phyloP scores from a whole-genome alignment of 768 basidiomycete genomes.

The Pholiota molesta region DNA sequence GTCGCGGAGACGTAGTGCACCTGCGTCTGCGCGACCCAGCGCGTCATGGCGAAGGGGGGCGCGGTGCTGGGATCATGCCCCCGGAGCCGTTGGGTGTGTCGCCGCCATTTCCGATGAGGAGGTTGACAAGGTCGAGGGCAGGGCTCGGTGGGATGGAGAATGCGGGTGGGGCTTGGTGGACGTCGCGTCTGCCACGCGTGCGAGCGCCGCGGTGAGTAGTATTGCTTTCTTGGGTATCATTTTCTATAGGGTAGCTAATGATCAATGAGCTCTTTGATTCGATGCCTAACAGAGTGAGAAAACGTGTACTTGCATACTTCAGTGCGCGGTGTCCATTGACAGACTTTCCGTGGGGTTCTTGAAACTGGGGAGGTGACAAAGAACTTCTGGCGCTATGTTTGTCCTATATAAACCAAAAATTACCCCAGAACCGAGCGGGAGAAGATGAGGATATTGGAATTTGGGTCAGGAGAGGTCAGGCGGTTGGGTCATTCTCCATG shows the following conservation, averaged over 20 bases:
- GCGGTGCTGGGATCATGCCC: slow-evolving; percentile 79
- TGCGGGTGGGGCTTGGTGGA: slow-evolving; percentile 18
- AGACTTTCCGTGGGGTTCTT: not conserved
- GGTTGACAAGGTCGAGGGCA: slow-evolving; percentile 21
- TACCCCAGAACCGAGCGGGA: not conserved
- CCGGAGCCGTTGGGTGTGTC: slow-evolving; percentile 71
- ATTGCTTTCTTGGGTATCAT: not conserved
- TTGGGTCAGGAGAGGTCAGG: not conserved
- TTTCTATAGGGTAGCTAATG: not conserved
- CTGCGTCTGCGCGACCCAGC: slow-evolving; percentile 84
- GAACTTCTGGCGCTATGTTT: not conserved
- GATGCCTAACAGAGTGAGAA: not conserved
- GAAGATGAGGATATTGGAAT: not conserved
- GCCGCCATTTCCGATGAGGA: slow-evolving; percentile 75
- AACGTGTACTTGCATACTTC: not conserved
- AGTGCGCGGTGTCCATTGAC: not conserved
- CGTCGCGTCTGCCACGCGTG: slow-evolving; percentile 9
- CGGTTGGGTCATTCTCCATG: not conserved
- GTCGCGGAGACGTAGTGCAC: slow-evolving; percentile 75
- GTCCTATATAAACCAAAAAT: not conserved
- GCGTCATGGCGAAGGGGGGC: slow-evolving; percentile 84
- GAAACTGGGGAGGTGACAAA: not conserved
- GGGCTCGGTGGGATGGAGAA: slow-evolving; percentile 17
- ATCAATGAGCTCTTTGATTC: not conserved
- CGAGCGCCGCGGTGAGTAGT: not conserved